phyloP scores from a whole-genome alignment of 2,329 filamentous ascomycete species.

The Stachybotrys chlorohalonatus region DNA sequence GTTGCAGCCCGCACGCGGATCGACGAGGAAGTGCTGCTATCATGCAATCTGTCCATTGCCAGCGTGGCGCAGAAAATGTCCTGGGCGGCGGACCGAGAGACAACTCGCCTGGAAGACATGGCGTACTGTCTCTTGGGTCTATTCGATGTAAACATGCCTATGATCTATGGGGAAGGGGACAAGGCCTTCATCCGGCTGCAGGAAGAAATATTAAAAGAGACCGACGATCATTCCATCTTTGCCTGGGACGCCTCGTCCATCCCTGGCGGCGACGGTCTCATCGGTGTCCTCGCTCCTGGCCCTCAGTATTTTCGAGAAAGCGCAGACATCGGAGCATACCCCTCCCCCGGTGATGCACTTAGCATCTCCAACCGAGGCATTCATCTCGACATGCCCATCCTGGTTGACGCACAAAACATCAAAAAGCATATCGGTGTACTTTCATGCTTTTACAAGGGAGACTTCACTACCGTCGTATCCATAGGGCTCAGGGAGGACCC shows the following conservation, averaged over 20 bases:
- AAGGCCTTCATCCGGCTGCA: conserved; percentile 13
- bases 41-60: conserved; percentile 1
- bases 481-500: too few species aligned
- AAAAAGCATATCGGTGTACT: not conserved
- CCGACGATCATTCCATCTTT: conserved; percentile 11
- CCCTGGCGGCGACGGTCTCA: conserved; percentile 4
- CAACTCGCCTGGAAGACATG: conserved; percentile 10
- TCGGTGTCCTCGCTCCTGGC: conserved; percentile 6
- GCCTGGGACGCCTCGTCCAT: conserved; percentile 9
- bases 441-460: not conserved
- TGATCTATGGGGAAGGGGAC: conserved; percentile 12
- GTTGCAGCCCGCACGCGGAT: conserved; percentile 6
- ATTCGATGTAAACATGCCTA: conserved; percentile 11
- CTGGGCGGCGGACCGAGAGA: conserved; percentile 9
- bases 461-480: not conserved
- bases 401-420: not conserved
- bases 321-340: conserved; percentile 1
- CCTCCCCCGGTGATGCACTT: conserved; percentile 4
- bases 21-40: conserved; percentile 4
- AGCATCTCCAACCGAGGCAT: conserved; percentile 10
- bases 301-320: conserved; percentile 6
- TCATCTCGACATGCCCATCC: conserved; percentile 1
- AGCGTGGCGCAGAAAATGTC: conserved; percentile 11
- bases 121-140: conserved; percentile 13
- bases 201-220: conserved; percentile 12